These are phyloP conservation scores for Aureobasidium pullulans DNA, from an alignment of 2,329 filamentous ascomycete genomes.

Conservation along the genomic window DNA sequence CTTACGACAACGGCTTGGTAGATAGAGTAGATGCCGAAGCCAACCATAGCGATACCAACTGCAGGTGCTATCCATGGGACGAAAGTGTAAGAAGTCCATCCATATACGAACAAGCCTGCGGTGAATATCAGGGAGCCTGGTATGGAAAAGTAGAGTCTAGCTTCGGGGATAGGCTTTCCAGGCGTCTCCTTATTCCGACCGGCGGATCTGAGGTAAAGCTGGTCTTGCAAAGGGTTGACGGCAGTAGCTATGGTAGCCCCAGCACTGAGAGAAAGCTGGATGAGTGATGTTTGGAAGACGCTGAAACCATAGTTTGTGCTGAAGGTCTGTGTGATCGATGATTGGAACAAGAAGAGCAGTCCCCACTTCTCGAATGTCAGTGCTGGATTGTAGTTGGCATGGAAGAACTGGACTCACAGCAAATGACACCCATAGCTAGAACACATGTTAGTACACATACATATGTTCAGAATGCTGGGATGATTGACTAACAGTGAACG, in stretches of 20 bases:
- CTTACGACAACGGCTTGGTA: constrained; percentile 69
- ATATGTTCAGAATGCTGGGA: constrained; percentile 26
- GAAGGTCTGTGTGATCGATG: constrained; percentile 35
- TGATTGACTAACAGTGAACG: constrained; percentile 22
- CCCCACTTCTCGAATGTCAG: constrained; percentile 24
- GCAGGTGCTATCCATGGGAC: constrained; percentile 67
- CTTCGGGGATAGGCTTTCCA: constrained; percentile 31
- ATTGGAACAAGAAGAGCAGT: constrained; percentile 39
- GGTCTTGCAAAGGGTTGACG: constrained; percentile 28
- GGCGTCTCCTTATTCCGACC: constrained; percentile 23
- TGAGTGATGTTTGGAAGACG: constrained; percentile 31
- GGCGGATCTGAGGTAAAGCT: constrained; percentile 32
- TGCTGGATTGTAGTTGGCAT: background rate
- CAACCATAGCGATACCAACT: constrained; percentile 64
- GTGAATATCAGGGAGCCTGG: constrained; percentile 35
- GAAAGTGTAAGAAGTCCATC: constrained; percentile 56
- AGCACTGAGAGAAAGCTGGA: constrained; percentile 34
- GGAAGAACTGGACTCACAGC: constrained; percentile 27
- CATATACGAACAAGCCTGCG: constrained; percentile 70
- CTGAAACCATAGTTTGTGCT: constrained; percentile 28
- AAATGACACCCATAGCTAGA: constrained; percentile 34
- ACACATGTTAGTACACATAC: constrained; percentile 22
- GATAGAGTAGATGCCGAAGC: constrained; percentile 78
- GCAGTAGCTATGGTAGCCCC: constrained; percentile 35
- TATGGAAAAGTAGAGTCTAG: constrained; percentile 32